Conservation (phyloP, 1,284 basidiomycete species). For the Coniferiporia sulphurascens region DNA sequence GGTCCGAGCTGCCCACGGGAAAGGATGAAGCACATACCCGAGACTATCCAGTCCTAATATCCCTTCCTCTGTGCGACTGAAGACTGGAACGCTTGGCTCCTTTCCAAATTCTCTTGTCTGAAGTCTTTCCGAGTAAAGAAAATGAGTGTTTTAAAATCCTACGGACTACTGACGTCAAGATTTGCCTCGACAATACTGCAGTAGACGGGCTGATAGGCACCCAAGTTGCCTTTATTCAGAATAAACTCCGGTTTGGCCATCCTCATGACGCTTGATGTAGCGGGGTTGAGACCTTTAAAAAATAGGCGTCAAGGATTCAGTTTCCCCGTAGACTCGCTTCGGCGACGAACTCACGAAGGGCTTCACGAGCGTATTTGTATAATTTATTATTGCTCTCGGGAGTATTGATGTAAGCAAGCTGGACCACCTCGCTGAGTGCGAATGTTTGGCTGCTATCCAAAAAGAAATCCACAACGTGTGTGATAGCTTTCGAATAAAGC, state of each 20-base stretch:
- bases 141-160: slow-evolving; percentile 20
- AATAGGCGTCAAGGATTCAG: neutral
- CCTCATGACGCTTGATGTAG: slow-evolving; percentile 35
- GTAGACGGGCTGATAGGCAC: slow-evolving; percentile 34
- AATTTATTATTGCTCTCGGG: slow-evolving; percentile 30
- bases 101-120: slow-evolving; percentile 28
- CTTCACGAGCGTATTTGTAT: slow-evolving; percentile 45
- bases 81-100: slow-evolving; percentile 2
- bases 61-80: neutral
- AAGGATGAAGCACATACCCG: slow-evolving; percentile 30
- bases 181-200: slow-evolving; percentile 41
- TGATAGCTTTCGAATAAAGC: slow-evolving; percentile 50
- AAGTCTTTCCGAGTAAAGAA: slow-evolving; percentile 4
- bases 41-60: slow-evolving; percentile 31
- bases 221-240: slow-evolving; percentile 28
- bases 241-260: slow-evolving; percentile 29
- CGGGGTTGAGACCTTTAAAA: slow-evolving; percentile 23
- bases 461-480: slow-evolving; percentile 62
- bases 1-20: neutral
- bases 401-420: slow-evolving; percentile 27
- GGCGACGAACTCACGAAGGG: slow-evolving; percentile 39
- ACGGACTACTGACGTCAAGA: slow-evolving; percentile 32
- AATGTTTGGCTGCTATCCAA: slow-evolving; percentile 38
- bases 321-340: neutral
- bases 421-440: slow-evolving; percentile 41